Evolutionary conservation across 2,329 filamentous ascomycete genomes (phyloP), one percentile per base, ranked within the genome.

Genomic region (Sporothrix humicola): DNA sequence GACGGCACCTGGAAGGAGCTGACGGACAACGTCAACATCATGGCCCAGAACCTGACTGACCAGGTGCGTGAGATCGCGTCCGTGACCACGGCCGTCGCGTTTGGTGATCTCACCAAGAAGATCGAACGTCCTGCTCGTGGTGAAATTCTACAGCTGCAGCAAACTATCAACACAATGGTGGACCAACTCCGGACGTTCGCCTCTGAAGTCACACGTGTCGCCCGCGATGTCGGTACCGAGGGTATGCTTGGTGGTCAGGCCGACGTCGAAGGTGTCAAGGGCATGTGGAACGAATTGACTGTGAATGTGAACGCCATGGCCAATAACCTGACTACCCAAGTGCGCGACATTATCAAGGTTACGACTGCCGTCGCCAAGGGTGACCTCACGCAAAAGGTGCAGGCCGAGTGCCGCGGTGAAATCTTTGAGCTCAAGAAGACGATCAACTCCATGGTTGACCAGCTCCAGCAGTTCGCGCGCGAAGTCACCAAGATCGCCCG

Each of bases 391-490:
- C 95, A 97, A 82, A 98, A 98, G 82, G 95, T 99, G 54, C 94
- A 97, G 82, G 95, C 95, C 75, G 94, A 93, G 79, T 95, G 93
- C 83, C 92, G 91, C 84, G 97, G 92, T 82, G 96, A 95, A 87
- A 98, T 95, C 79, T 92, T 91, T 80, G 94, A 93, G 84, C 92
- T 99, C 80, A 99, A 99, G 84, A 95, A 94, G 74, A 98, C 96
- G 65, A 99, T 98, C 86, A 99, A 99, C 84, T 96, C 93, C 81
- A 99, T 99, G 95, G 95, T 99, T 77, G 96, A 98, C 81, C 96
- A 98, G 82, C 86, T 99, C 73, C 94, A 97, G 80, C 95, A 98
- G 80, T 98, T 98, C 81, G 96, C 96, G 10, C 93, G 94, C 80
- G 95, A 98, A 84, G 96, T 99, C 78, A 98, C 95, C 52, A 97